Conservation (phyloP, 129 eudicot genomes). For the Flaveria robusta region DNA sequence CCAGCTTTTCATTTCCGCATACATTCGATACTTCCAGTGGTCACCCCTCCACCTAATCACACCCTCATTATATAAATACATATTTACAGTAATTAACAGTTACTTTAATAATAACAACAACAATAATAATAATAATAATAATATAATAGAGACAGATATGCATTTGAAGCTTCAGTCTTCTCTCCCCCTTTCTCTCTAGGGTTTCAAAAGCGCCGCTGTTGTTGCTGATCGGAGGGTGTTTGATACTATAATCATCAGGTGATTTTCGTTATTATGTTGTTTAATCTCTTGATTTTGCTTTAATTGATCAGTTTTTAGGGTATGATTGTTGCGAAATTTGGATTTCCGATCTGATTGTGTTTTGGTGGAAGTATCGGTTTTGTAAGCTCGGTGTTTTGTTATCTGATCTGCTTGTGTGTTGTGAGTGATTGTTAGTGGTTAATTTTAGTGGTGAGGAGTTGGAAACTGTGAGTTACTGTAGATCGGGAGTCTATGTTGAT, state of each 20-base stretch:
- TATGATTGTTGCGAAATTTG: slow-evolving; percentile 20
- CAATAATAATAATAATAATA: no score
- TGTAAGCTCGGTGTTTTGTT: neutral
- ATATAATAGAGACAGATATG: slow-evolving; percentile 31
- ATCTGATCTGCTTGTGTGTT: slow-evolving; percentile 13
- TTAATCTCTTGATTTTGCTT: neutral
- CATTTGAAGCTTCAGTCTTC: slow-evolving; percentile 32
- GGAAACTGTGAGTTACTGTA: slow-evolving; percentile 15
- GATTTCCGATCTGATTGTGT: slow-evolving; percentile 32
- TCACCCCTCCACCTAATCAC: slow-evolving; percentile 32
- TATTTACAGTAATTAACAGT: slow-evolving; percentile 23
- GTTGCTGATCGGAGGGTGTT: slow-evolving; percentile 41
- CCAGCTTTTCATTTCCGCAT: neutral
- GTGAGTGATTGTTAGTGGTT: neutral
- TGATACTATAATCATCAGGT: slow-evolving; percentile 35
- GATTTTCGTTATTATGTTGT: neutral
- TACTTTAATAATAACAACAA: neutral
- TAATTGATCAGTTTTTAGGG: slow-evolving; percentile 20
- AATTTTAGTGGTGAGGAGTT: slow-evolving; percentile 14
- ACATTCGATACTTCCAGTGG: slow-evolving; percentile 28
- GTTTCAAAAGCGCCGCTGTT: slow-evolving; percentile 70
- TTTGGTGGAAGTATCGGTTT: neutral
- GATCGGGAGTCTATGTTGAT: slow-evolving; percentile 16
- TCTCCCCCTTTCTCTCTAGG: slow-evolving; percentile 60
- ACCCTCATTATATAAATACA: slow-evolving; percentile 10